Conservation (phyloP, 1,139 yeast species). For the Yamadazyma atlantica region DNA sequence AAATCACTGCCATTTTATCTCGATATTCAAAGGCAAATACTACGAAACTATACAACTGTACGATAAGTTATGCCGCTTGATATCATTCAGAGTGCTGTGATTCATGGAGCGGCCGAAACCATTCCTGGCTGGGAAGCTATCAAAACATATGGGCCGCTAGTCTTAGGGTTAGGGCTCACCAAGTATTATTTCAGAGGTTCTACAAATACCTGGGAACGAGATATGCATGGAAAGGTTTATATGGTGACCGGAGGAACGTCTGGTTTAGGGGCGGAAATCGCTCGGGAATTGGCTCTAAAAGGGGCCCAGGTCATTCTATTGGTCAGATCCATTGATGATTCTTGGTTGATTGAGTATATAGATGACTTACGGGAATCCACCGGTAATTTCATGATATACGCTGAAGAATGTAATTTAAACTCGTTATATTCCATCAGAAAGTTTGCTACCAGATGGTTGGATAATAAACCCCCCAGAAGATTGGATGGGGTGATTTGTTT, state of each 20-base stretch:
- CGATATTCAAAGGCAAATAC: too few species aligned
- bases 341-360: slow-evolving; percentile 78
- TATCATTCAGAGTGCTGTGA: slow-evolving; percentile 60
- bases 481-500: slow-evolving; percentile 86
- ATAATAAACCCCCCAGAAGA: slow-evolving; percentile 85
- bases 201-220: slow-evolving; percentile 85
- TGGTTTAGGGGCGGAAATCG: slow-evolving; percentile 82
- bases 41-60: too few species aligned
- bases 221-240: slow-evolving; percentile 86
- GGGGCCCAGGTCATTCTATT: slow-evolving; percentile 89
- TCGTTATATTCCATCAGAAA: slow-evolving; percentile 76
- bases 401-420: slow-evolving; percentile 82
- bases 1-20: neutral
- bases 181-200: slow-evolving; percentile 80
- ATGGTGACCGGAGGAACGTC: slow-evolving; percentile 82
- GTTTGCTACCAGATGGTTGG: slow-evolving; percentile 94
- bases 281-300: slow-evolving; percentile 64
- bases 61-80: slow-evolving; percentile 84
- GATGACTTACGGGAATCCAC: slow-evolving; percentile 73
- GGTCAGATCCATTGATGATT: slow-evolving; percentile 62
- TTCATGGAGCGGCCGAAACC: slow-evolving; percentile 64
- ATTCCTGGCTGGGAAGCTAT: slow-evolving; percentile 73
- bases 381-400: slow-evolving; percentile 73
- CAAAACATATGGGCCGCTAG: slow-evolving; percentile 42
- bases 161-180: slow-evolving; percentile 34